Evolutionary conservation across 1,139 yeast genomes (phyloP).

Genomic region (Yamadazyma songkhlaensis): DNA sequence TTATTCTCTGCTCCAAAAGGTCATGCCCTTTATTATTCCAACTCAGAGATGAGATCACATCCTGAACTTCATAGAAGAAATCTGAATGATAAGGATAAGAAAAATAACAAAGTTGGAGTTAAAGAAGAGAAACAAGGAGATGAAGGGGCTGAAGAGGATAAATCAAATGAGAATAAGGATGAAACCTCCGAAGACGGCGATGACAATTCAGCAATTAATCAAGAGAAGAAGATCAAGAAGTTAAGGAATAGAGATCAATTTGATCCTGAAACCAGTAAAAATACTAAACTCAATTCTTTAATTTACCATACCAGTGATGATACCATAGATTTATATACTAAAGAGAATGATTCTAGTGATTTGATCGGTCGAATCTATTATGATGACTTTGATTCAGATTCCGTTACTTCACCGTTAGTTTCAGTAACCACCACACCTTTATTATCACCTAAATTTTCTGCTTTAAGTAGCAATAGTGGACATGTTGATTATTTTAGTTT

Average conservation of each 20-base stretch:
- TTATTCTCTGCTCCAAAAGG: constrained; percentile 13
- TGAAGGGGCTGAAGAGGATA: constrained; percentile 3
- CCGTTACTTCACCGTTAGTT: constrained; percentile 20
- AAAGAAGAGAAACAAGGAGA: neutral
- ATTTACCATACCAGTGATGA: constrained; percentile 41
- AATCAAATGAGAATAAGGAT: constrained; percentile 3
- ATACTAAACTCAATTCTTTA: constrained; percentile 40
- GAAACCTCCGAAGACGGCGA: constrained; percentile 1
- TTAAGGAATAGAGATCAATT: constrained; percentile 14
- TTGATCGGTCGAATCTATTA: constrained; percentile 43
- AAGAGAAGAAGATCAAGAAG: constrained; percentile 13
- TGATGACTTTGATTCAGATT: constrained; percentile 43
- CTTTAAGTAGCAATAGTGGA: constrained; percentile 4
- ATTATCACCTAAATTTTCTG: constrained; percentile 14
- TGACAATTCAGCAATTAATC: constrained; percentile 3
- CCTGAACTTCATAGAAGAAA: constrained; percentile 14
- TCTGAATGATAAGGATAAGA: constrained; percentile 5
- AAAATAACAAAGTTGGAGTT: neutral
- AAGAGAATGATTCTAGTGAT: constrained; percentile 40
- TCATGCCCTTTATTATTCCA: constrained; percentile 10
- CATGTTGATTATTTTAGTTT: constrained; percentile 12
- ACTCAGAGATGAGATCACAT: constrained; percentile 14
- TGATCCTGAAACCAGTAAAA: constrained; percentile 34
- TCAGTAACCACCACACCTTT: constrained; percentile 20
- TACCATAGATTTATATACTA: constrained; percentile 37